Percentiles rank a stretch among this genome's conserved stretches.
phyloP scores from a whole-genome alignment of 371 early-diverging fungal species.

The Globomyces sp. region DNA sequence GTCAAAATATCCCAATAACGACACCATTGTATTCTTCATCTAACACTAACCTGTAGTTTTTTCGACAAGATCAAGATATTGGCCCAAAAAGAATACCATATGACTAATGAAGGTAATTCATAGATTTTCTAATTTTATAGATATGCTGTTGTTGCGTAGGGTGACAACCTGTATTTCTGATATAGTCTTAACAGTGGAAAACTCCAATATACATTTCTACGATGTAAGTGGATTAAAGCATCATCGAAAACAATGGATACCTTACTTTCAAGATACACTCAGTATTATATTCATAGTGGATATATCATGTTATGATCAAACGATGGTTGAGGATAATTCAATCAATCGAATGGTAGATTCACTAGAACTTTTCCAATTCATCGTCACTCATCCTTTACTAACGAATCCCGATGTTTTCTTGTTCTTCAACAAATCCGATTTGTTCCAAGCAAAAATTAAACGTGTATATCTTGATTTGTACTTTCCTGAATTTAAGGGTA shows the following conservation, averaged over 20 bases:
- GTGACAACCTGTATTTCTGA: neutral
- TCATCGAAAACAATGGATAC: conserved; percentile 89
- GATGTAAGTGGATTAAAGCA: conserved; percentile 8
- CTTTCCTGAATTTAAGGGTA: conserved; percentile 50
- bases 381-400: conserved; percentile 70
- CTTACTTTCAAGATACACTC: conserved; percentile 75
- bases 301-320: conserved; percentile 76
- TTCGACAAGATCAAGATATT: no score
- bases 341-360: conserved; percentile 45
- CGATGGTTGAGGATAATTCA: conserved; percentile 68
- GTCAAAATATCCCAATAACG: no score
- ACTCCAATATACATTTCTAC: neutral
- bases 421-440: conserved; percentile 72
- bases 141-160: neutral
- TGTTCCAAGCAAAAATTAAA: conserved; percentile 56
- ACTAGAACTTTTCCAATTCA: conserved; percentile 74
- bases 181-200: conserved; percentile 5
- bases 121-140: no score
- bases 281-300: conserved; percentile 63
- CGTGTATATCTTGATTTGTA: conserved; percentile 35
- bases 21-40: no score
- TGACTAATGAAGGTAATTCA: no score
- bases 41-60: no score
- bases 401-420: conserved; percentile 63
- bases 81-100: no score